Conservation (phyloP, 1,139 yeast species). For the Sugiyamaella xylanicola region DNA sequence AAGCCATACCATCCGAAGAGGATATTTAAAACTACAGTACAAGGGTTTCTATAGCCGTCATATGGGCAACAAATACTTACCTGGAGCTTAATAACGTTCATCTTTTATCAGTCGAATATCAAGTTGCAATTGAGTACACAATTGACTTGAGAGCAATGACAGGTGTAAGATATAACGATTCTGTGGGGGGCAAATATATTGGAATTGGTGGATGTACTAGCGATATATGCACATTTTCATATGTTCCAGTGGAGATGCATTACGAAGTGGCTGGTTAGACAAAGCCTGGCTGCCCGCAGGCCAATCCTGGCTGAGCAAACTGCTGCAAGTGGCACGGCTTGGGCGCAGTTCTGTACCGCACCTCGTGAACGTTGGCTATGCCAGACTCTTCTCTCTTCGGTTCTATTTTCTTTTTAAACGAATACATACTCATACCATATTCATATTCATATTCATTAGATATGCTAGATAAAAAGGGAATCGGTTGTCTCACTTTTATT, state of each 20-base stretch:
- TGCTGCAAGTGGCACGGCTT: neutral
- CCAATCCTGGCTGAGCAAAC: neutral
- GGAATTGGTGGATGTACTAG: neutral
- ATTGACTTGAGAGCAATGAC: slow-evolving; percentile 17
- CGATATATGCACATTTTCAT: slow-evolving; percentile 1
- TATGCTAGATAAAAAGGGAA: no score
- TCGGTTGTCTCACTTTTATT: no score
- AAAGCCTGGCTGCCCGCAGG: neutral
- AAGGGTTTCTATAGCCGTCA: no score
- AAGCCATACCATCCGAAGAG: no score
- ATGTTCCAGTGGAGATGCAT: slow-evolving; percentile 3
- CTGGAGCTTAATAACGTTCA: slow-evolving; percentile 60
- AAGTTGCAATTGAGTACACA: slow-evolving; percentile 3
- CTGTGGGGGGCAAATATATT: slow-evolving; percentile 6
- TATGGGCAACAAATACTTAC: no score
- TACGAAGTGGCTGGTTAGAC: slow-evolving; percentile 15
- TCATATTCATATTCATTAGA: no score
- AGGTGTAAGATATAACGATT: neutral
- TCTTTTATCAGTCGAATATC: slow-evolving; percentile 27
- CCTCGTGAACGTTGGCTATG: no score
- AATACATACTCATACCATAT: no score
- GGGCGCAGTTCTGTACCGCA: neutral
- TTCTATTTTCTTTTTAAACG: neutral
- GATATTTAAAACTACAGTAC: no score
- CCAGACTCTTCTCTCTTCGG: neutral